Base-by-base conservation (phyloP, 495 filamentous ascomycete genomes). In the Margaritispora aquatica region DNA sequence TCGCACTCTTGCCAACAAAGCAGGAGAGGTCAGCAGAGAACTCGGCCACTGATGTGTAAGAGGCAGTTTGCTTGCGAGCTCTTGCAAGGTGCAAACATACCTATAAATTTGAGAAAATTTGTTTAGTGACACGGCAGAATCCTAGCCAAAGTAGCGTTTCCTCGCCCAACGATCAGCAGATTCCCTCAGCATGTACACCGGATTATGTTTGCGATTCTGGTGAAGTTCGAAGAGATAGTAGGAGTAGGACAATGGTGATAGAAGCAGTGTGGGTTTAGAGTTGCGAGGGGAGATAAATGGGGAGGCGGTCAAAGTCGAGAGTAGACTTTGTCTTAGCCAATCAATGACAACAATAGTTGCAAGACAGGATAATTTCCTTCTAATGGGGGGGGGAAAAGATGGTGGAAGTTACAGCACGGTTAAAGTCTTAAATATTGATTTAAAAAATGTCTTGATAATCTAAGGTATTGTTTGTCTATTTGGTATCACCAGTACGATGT, bases 121-220 rank as follows among this genome's bases (percentile, higher is more conserved):
- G 3, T 8, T 44, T 2, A 44, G 17, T 44, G 8, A 17, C 15
- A n/a, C 38, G 19, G 38, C 38, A 44, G 9, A 4, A 29, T 15
- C 53, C 63, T 68, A 78, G 72, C 74, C 74, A 46, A 76, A 69
- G 60, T 77, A 76, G 48, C 75, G 60, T 58, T 68, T 69, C 29
- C 74, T 70, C 55, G 74, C 75, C 75, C 75, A 78, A 57, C 69
- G 67, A 68, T 76, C 74, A 57, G 64, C 74, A 57, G 63, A 67
- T 57, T 73, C 58, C 27, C 74, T 73, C 68, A 66, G 72, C 75
- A 78, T 78, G 68, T 69, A 77, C 60, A 27, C 15, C 63, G n/a
- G 64, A 67, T 44, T 50, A 27, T 7, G 29, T 58, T 17, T 5
- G 11, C 20, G 26, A 24, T 19, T 24, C 54, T 22, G 24, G 29